These are phyloP conservation scores for Coemansia interrupta DNA, from an alignment of 192 early-diverging fungal genomes.

Conservation along the genomic window DNA sequence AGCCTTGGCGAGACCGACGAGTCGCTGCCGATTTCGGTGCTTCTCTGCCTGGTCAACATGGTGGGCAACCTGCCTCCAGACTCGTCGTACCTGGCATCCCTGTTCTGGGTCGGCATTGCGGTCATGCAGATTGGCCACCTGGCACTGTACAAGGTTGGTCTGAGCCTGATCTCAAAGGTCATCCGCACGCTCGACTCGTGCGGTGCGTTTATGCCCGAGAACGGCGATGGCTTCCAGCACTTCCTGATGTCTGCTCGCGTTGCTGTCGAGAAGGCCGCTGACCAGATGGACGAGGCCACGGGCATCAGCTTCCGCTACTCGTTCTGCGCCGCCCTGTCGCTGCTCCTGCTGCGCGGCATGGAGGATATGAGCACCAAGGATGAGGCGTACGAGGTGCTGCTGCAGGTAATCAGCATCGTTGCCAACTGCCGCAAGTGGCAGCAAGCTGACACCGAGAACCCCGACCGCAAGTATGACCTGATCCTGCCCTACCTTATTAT, in stretches of 20 bases:
- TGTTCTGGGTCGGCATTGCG: conserved; percentile 90
- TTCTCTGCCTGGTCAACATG: conserved; percentile 89
- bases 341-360: conserved; percentile 79
- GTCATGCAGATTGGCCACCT: conserved; percentile 83
- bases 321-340: conserved; percentile 82
- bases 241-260: conserved; percentile 69
- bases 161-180: conserved; percentile 67
- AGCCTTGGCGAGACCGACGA: conserved; percentile 80
- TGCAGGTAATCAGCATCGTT: conserved; percentile 71
- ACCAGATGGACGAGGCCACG: conserved; percentile 66
- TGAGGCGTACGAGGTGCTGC: conserved; percentile 65
- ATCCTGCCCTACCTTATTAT: conserved; percentile 77
- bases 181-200: conserved; percentile 72
- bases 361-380: conserved; percentile 72
- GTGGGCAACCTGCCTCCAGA: conserved; percentile 76
- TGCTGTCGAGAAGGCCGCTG: conserved; percentile 68
- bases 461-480: conserved; percentile 29
- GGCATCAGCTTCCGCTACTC: conserved; percentile 83
- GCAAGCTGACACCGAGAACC: conserved; percentile 22
- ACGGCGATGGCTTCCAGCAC: conserved; percentile 67
- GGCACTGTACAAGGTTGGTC: conserved; percentile 71
- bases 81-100: conserved; percentile 73
- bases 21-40: conserved; percentile 78
- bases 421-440: conserved; percentile 57
- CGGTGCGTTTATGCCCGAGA: conserved; percentile 60